Percentiles rank a stretch among this genome's conserved stretches.
Conservation (phyloP, 345 rosid species). For the Pugionium dolabratum region DNA sequence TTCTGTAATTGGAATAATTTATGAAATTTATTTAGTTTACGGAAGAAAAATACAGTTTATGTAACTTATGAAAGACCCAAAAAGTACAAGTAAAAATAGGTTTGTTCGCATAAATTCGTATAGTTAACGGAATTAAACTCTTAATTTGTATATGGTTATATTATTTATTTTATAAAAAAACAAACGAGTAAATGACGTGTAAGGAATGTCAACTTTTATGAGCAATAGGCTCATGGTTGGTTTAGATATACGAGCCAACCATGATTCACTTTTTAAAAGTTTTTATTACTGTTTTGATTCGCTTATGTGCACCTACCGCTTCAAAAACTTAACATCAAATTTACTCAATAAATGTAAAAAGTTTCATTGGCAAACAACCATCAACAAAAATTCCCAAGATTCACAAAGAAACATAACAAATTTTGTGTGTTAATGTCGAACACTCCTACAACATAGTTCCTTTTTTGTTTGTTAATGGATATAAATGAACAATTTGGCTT, state of each 20-base stretch:
- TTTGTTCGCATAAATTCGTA: too few species aligned
- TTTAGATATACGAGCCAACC: slow-evolving; percentile 28
- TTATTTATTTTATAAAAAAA: too few species aligned
- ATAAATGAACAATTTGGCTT: background rate
- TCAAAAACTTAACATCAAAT: slow-evolving; percentile 18
- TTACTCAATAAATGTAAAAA: slow-evolving; percentile 35
- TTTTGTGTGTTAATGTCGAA: slow-evolving; percentile 15
- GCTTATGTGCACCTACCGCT: slow-evolving; percentile 34
- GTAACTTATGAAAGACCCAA: too few species aligned
- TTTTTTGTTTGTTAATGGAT: slow-evolving; percentile 27
- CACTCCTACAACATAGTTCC: slow-evolving; percentile 25
- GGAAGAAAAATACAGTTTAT: too few species aligned
- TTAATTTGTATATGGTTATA: too few species aligned
- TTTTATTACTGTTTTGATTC: too few species aligned
- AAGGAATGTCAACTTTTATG: slow-evolving; percentile 6
- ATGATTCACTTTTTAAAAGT: too few species aligned
- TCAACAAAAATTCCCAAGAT: slow-evolving; percentile 24
- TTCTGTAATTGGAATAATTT: too few species aligned
- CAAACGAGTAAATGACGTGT: too few species aligned
- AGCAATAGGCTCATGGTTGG: slow-evolving; percentile 32
- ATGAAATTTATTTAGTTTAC: too few species aligned
- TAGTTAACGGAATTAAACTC: too few species aligned
- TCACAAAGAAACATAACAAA: slow-evolving; percentile 25
- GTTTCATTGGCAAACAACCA: slow-evolving; percentile 43
- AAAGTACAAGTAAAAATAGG: too few species aligned